Evolutionary conservation across 805 yeast species (phyloP), one percentile per base, ranked within the genome.

Genomic region (Candida montana): DNA sequence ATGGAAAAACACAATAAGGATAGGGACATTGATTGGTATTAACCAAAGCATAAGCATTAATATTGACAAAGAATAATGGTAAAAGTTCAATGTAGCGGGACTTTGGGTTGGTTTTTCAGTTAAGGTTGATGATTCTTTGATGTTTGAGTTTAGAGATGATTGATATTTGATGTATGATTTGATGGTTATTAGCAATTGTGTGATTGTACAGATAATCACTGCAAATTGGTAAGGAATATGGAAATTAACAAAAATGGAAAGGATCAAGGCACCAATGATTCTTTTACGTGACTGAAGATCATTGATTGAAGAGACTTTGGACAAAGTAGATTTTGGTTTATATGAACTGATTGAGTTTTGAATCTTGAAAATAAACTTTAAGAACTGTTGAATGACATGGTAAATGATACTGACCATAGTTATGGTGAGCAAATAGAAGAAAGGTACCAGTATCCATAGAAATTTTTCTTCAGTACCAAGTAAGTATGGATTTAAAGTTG

Each of bases 171-270:
- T 7, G 19, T 46, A 45, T 2, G 66, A 45, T 37, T 68, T 71
- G 4, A 81, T 35, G 26, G 77, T 71, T 21, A 77, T 74, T n/a
- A 72, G 53, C 1, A 66, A 49, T 57, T 87, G 95, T 2, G 83
- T 71, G 10, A 77, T 21, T 35, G 77, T 66, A 34, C 82, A 71
- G 7, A 84, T 70, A 7, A 78, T 64, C 52, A 73, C 86, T 2
- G 86, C 90, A 56, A 88, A 72, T 57, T 89, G 96, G 55, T 81
- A 89, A 0, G 96, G 96, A 12, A 86, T 63, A 54, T 81, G 83
- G 19, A 81, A 62, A 24, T 79, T 65, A 3, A 83, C 81, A 17
- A 71, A 58, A 1, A 67, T 47, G 3, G 77, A 45, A 11, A 81
- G 50, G 0, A 68, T 1, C 1, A 54, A 2, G 1, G 52, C 33